Percentiles rank a stretch among this genome's conserved stretches.
phyloP scores from a whole-genome alignment of 2,329 filamentous ascomycete species.

The Ophiostoma montium region DNA sequence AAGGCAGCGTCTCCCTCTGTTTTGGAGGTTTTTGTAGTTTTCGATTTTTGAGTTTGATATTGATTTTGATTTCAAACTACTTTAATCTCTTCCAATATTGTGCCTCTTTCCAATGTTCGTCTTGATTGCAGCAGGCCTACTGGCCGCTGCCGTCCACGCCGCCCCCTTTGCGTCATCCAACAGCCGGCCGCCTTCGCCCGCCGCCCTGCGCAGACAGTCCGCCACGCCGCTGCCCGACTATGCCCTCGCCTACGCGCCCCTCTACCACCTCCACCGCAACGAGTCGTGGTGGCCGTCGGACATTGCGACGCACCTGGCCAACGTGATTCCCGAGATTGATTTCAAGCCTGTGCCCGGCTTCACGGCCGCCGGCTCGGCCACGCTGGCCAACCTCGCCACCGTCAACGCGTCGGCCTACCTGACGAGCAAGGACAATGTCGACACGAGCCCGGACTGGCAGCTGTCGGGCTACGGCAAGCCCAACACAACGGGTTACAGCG shows the following conservation, averaged over 20 bases:
- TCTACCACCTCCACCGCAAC: conserved; percentile 13
- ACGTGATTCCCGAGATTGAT: conserved; percentile 12
- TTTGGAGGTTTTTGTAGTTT: no score
- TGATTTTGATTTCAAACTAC: no score
- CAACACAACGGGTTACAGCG: conserved; percentile 10
- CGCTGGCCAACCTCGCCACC: conserved; percentile 10
- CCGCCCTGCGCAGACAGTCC: neutral
- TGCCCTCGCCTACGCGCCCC: conserved; percentile 12
- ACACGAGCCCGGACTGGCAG: conserved; percentile 10
- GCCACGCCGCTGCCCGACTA: conserved; percentile 11
- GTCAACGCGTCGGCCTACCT: conserved; percentile 11
- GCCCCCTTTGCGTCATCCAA: neutral
- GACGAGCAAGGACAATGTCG: conserved; percentile 11
- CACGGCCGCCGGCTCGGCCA: conserved; percentile 9
- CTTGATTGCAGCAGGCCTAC: neutral
- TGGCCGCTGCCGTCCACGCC: neutral
- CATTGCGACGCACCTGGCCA: conserved; percentile 12
- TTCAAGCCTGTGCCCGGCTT: conserved; percentile 4
- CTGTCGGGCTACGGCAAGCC: conserved; percentile 13
- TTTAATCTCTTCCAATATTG: no score
- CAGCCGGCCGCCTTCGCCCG: neutral
- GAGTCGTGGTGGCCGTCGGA: conserved; percentile 14
- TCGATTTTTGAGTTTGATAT: no score
- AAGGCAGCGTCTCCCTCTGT: no score
- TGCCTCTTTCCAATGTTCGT: no score